Evolutionary conservation across 257 asterid species (phyloP), one percentile per base, ranked within the genome.

Genomic region (Petunia secreta): DNA sequence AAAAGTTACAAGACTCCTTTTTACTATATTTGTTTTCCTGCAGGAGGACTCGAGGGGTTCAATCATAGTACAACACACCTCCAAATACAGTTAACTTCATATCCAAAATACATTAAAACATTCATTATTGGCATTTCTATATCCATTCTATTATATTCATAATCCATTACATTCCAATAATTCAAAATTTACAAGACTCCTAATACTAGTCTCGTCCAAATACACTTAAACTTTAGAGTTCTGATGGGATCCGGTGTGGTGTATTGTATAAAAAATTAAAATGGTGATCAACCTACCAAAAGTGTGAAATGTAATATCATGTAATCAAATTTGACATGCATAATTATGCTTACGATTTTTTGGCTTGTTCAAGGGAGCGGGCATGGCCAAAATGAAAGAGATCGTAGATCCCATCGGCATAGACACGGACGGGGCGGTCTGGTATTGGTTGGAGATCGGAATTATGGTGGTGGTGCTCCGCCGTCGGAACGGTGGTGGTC

Each of bases 301-400:
- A 59, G 9, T 58, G 37, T n/a, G 9, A n/a, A 58, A 5, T 58
- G 4, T n/a, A 5, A 15, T 25, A 25, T 58, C 63, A 8, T 58
- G 15, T 58, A n/a, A 58, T n/a, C 63, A 58, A 58, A 58, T 8
- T 58, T 58, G 8, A 58, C 62, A 11, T 16, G 46, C 62, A 44
- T 9, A 36, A 38, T 34, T 52, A 50, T 75, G 10, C 11, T 40
- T 86, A 93, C 98, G 85, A 53, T 81, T 87, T 91, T 75, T 95
- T 93, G 81, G 99, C 99, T 85, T 95, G 98, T 75, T 95, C 99
- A 13, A 95, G 97, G 78, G 99, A 91, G 14, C 99, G 94, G 80
- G 99, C 99, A 80, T 95, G 99, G 77, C 99, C 98, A 76, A 93
- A 95, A 77, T 95, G 99, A 82, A 95, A 93, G 85, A 95, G 99